Conservation (phyloP, 805 yeast species). For the Saccharomycopsis sp. region DNA sequence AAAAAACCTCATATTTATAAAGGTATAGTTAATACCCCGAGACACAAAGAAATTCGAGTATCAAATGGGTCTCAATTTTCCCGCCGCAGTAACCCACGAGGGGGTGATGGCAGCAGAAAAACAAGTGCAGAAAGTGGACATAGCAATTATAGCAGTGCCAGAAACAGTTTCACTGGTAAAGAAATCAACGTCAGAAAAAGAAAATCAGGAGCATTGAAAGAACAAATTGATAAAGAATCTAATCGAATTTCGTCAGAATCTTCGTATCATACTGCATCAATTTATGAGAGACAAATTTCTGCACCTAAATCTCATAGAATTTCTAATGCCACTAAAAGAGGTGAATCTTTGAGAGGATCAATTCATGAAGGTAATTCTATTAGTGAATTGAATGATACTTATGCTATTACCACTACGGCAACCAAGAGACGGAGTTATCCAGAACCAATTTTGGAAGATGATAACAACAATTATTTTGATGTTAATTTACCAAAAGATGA, state of each 20-base stretch:
- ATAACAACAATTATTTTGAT: conserved; percentile 4
- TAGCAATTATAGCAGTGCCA: conserved; percentile 8
- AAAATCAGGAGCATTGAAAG: conserved; percentile 16
- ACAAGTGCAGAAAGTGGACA: conserved; percentile 12
- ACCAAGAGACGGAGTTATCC: conserved; percentile 4
- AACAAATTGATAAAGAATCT: neutral
- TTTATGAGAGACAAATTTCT: conserved; percentile 17
- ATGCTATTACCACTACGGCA: neutral
- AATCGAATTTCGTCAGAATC: conserved; percentile 2
- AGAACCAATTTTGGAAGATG: conserved; percentile 19
- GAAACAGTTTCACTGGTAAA: conserved; percentile 4
- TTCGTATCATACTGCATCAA: conserved; percentile 6
- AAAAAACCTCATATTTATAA: conserved; percentile 18
- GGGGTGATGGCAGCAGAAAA: conserved; percentile 10
- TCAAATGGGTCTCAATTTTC: conserved; percentile 2
- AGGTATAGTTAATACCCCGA: conserved; percentile 15
- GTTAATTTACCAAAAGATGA: conserved; percentile 34
- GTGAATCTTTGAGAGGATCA: conserved; percentile 15
- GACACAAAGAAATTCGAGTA: conserved; percentile 10
- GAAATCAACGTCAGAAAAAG: conserved; percentile 12
- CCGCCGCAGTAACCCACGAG: too few species aligned
- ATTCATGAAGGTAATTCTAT: conserved; percentile 13
- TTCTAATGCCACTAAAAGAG: conserved; percentile 12
- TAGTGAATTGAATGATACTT: neutral
- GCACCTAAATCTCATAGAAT: conserved; percentile 16